Conservation (phyloP, 1,284 basidiomycete species). For the Leccinum angustisporum region DNA sequence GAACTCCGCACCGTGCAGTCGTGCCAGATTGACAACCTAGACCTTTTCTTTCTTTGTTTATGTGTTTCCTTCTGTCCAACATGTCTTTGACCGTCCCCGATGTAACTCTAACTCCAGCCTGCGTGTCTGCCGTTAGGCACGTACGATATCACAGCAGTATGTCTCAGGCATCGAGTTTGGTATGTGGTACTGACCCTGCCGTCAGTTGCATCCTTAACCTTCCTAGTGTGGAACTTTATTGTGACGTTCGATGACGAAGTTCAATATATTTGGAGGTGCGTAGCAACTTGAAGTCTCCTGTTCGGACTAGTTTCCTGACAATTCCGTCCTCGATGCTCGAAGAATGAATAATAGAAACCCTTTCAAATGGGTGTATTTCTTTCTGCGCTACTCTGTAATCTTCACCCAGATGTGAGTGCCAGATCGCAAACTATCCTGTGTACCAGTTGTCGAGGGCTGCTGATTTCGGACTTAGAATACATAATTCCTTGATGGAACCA, state of each 20-base stretch:
- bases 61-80: constrained; percentile 1
- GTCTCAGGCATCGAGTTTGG: constrained; percentile 21
- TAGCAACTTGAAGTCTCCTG: neutral
- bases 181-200: constrained; percentile 4
- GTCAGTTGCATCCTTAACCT: constrained; percentile 13
- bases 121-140: constrained; percentile 4
- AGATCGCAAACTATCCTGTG: neutral
- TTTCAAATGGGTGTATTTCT: constrained; percentile 27
- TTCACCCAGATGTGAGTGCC: constrained; percentile 20
- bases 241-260: constrained; percentile 21
- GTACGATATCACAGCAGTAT: constrained; percentile 23
- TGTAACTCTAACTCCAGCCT: constrained; percentile 11
- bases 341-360: constrained; percentile 22
- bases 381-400: constrained; percentile 22
- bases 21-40: neutral
- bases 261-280: constrained; percentile 25
- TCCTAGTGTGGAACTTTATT: constrained; percentile 21
- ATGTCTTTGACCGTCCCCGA: neutral
- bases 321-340: neutral
- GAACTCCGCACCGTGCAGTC: neutral
- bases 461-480: constrained; percentile 11
- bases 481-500: constrained; percentile 11
- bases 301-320: neutral
- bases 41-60: neutral
- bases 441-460: neutral